These are phyloP conservation scores for Rubus idaeus DNA, from an alignment of 306 rosid genomes.

Conservation along the genomic window DNA sequence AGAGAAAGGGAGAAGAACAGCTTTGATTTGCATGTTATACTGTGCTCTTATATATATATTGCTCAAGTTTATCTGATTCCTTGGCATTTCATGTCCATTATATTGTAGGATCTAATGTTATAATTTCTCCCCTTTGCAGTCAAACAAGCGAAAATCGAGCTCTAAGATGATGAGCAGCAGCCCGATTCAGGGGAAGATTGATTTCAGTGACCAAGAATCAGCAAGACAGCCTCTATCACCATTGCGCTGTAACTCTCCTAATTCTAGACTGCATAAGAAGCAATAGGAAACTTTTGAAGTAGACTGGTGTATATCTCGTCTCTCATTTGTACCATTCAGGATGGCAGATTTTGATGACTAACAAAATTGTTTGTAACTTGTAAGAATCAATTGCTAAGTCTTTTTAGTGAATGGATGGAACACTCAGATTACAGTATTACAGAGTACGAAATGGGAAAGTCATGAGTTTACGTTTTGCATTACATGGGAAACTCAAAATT, in stretches of 20 bases:
- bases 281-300: slow-evolving; percentile 24
- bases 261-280: slow-evolving; percentile 58
- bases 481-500: not conserved
- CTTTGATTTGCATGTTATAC: slow-evolving; percentile 3
- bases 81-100: not conserved
- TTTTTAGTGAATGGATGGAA: slow-evolving; percentile 27
- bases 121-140: slow-evolving; percentile 44
- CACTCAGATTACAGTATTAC: not conserved
- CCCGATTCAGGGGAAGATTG: slow-evolving; percentile 59
- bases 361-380: slow-evolving; percentile 27
- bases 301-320: slow-evolving; percentile 9
- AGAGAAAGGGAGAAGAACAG: slow-evolving; percentile 16
- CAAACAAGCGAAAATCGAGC: slow-evolving; percentile 80
- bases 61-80: not conserved
- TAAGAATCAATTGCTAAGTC: slow-evolving; percentile 20
- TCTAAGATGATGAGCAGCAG: slow-evolving; percentile 43
- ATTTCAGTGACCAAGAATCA: slow-evolving; percentile 50
- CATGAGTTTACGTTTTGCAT: not conserved
- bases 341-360: slow-evolving; percentile 5
- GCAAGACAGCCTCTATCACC: slow-evolving; percentile 79
- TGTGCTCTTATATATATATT: not conserved
- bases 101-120: slow-evolving; percentile 8
- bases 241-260: slow-evolving; percentile 61
- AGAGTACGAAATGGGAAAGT: not conserved
- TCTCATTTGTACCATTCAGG: slow-evolving; percentile 16